Conservation (phyloP, 2,329 filamentous ascomycete genomes). For the Claviceps cyperi region DNA sequence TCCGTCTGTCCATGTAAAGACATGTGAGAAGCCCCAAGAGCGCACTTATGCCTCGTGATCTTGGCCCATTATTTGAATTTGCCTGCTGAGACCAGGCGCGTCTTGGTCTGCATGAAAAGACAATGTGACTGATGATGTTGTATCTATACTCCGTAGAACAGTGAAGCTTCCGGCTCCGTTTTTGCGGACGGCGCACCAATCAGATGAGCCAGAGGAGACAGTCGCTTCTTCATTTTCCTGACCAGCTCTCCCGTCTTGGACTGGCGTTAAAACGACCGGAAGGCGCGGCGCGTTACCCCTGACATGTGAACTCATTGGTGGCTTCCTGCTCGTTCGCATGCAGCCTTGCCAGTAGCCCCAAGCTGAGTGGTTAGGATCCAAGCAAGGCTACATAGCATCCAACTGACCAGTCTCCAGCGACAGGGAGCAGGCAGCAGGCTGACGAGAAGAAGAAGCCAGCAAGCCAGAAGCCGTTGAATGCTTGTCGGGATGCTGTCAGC, state of each 20-base stretch:
- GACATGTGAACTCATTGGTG: too few relatives aligned
- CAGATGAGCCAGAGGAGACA: too few relatives aligned
- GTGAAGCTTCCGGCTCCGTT: too few relatives aligned
- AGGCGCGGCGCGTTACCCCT: too few relatives aligned
- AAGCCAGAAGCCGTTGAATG: not conserved
- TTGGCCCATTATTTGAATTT: constrained; percentile 11
- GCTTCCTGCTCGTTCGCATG: not conserved
- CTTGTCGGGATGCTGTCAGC: not conserved
- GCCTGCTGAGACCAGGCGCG: not conserved
- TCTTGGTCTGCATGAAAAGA: too few relatives aligned
- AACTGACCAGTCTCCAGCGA: not conserved
- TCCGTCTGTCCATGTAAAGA: constrained; percentile 59
- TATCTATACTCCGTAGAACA: too few relatives aligned
- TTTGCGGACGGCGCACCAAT: too few relatives aligned
- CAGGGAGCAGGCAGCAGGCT: constrained; percentile 1
- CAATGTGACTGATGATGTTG: too few relatives aligned
- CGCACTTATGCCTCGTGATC: constrained; percentile 43
- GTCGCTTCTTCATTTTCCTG: too few relatives aligned
- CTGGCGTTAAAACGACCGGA: too few relatives aligned
- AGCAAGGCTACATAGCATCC: not conserved
- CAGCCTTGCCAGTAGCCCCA: not conserved
- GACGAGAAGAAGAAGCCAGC: not conserved
- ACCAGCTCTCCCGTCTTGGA: too few relatives aligned
- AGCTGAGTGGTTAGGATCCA: not conserved
- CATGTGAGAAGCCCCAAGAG: constrained; percentile 53